These are phyloP conservation scores for Saposhnikovia divaricata DNA, from an alignment of 129 eudicot species.

Conservation along the genomic window DNA sequence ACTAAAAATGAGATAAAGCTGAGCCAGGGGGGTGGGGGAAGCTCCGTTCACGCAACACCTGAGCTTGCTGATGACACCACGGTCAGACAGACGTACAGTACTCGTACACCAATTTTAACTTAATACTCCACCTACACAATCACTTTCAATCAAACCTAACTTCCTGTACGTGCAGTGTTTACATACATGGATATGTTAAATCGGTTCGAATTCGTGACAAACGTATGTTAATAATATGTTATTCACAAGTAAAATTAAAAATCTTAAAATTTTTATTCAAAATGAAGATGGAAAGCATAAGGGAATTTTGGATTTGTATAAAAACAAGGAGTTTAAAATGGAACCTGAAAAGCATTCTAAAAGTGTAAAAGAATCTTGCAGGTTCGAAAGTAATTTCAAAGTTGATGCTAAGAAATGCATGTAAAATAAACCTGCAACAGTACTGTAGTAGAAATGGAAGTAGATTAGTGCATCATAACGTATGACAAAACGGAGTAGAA, in stretches of 20 bases:
- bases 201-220: no score
- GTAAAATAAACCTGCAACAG: background rate
- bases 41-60: constrained; percentile 1
- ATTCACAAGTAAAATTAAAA: no score
- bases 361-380: background rate
- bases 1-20: background rate
- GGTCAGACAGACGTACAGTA: background rate
- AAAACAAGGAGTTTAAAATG: background rate
- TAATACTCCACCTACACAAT: background rate
- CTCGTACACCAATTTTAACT: background rate
- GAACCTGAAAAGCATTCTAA: background rate
- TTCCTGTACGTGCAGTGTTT: background rate
- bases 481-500: background rate
- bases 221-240: no score
- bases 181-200: no score
- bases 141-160: background rate
- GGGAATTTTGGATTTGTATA: no score
- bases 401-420: background rate
- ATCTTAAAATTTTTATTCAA: no score
- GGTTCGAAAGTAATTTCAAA: background rate
- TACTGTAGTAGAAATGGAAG: background rate
- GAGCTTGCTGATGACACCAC: constrained; percentile 2
- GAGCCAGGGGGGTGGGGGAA: background rate
- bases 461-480: background rate
- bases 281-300: no score